Evolutionary conservation across 345 rosid genomes (phyloP), one percentile per base, ranked within the genome.

Genomic region (Salix arbutifolia): DNA sequence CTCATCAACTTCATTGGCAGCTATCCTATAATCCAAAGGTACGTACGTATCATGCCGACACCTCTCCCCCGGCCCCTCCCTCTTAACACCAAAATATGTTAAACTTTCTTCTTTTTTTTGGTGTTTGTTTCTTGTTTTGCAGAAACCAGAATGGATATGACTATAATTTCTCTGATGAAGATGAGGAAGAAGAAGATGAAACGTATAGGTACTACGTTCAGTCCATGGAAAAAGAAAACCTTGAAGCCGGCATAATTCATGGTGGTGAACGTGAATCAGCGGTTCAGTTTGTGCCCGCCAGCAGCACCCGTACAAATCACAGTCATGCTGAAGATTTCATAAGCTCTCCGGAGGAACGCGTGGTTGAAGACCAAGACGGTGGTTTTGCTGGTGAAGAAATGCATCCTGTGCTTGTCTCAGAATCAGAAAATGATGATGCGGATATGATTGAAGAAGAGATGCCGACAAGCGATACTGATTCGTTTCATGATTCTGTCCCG

Each of bases 1-100:
- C 64, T 93, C 82, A 65, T 92, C 72, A 78, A 85, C 90, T 92
- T 91, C 83, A 72, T 91, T 74, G 93, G 94, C 77, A 87, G 83
- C 84, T 86, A 82, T 61, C 89, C 94, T 8, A 80, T 90, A 31
- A 77, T 91, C 80, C 90, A 89, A 62, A 89, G 97, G 37, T 35
- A 35, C 37, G 37, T 35, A 35, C 37, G 97, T 90, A n/a, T 37
- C 35, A 16, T 65, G 68, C 11, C 68, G 4, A 16, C 68, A 12
- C 33, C n/a, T 5, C 33, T 14, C 28, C 0, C 26, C 30, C 13
- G 31, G 1, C 2, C 23, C 21, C 46, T 35, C 38, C 13, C 46
- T 52, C 58, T 52, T 2, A 52, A 6, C 19, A 52, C 19, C 56
- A 52, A 5, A 74, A 40, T 10, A 6, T n/a, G 11, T 19, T 26